Base-by-base conservation (phyloP, 768 basidiomycete genomes). In the Amanita phalloides region DNA sequence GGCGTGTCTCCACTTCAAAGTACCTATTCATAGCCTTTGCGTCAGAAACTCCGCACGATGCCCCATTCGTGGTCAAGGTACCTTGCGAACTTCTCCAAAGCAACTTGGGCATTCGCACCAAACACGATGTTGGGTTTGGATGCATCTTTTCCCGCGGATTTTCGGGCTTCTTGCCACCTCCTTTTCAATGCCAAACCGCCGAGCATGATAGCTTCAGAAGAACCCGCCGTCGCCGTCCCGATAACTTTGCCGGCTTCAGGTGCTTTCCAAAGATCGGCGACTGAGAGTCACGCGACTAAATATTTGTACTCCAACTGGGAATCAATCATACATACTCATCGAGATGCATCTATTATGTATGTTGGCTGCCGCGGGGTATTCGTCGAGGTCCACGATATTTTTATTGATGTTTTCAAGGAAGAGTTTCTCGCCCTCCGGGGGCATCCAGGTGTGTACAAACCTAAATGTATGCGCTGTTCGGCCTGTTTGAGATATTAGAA, bases 141-240 rank as follows among this genome's bases (percentile, higher is more conserved):
- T 45, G 68, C 57, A 44, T 79, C 77, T 56, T 81, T 76, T 38
- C 77, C 75, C 26, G 76, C 78, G 21, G 73, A 71, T 60, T 82
- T 84, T 14, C 82, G 76, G 0, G 68, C 68, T 20, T 76, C 75
- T 72, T 77, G 82, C 83, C 82, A 85, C 25, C 73, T 66, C 61
- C 78, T 76, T 66, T 86, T 86, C 68, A 83, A 68, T 0, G 84
- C 82, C 1, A 85, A 64, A 11, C 81, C 82, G n/a, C 79, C 81
- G 7, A 85, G 77, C 75, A 81, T 79, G 64, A 84, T 82, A 1
- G 81, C 83, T 62, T 85, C 82, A 11, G 74, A 79, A 3, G 76
- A 78, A 3, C 82, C 82, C 4, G 80, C 80, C 8, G 82, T 83
- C 9, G 81, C 77, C 0, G 79, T 80, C 10, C 83, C 83, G 38